Evolutionary conservation across 768 basidiomycete genomes (phyloP), one percentile per base, ranked within the genome.

Genomic region (Boletellus emodensis): DNA sequence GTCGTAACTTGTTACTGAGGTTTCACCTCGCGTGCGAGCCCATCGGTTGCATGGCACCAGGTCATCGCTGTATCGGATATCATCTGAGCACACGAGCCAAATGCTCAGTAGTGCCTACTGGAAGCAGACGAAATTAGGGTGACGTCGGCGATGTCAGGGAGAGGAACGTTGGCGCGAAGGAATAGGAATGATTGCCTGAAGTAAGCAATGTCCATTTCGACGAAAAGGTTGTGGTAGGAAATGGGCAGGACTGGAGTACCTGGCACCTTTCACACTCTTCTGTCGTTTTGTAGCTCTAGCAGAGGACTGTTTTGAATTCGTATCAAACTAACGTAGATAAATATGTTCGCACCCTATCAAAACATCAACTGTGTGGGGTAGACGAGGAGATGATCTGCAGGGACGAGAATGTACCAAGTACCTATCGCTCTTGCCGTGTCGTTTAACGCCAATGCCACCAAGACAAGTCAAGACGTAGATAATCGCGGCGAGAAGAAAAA

Each of bases 21-120:
- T 60, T 84, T 82, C 57, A 71, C 90, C 13, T 74, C 79, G 1
- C 75, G 76, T 40, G 72, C 77, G 0, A 75, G 71, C 46, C 83
- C 83, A 2, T 81, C 84, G 8, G 78, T 90, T 2, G 85, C 89
- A 1, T 90, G 89, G 88, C 76, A 90, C 52, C 80, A 4, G 24
- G 86, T 90, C 13, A 70, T 91, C 13, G 73, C 79, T 2, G 74
- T 86, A 1, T 78, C 81, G 0, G 88, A 88, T 3, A 64, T 75
- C 0, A 82, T 89, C 54, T 89, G 88, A 0, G 87, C 10, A 52
- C 20, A 20, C 20, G 20, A 54, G 22, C 40, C 41, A 8, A 63
- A 52, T 53, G 70, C 24, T 26, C 91, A 94, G 63, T 72, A 80
- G 22, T 79, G 83, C 28, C 80, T 79, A 4, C 73, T 94, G 13